These are phyloP conservation scores for Pleoardoris graminearum DNA, from an alignment of 2,329 filamentous ascomycete species.

Conservation along the genomic window DNA sequence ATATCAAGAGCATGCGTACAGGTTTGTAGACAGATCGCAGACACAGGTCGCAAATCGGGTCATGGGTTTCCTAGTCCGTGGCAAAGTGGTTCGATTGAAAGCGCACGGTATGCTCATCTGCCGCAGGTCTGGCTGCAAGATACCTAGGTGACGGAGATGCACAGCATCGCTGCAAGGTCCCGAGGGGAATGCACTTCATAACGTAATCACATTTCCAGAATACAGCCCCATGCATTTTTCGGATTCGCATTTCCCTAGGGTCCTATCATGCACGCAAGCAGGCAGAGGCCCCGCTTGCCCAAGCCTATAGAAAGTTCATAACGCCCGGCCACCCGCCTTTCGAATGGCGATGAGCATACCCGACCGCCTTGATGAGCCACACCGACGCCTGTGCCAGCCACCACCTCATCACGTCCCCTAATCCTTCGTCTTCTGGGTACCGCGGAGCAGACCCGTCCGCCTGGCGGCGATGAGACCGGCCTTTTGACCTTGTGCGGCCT, in stretches of 20 bases:
- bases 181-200: too few species aligned
- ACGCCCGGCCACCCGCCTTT: constrained; percentile 45
- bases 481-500: constrained; percentile 98
- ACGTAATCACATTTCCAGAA: constrained; percentile 26
- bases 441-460: constrained; percentile 99
- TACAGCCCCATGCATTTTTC: constrained; percentile 42
- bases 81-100: too few species aligned
- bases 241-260: constrained; percentile 44
- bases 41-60: too few species aligned
- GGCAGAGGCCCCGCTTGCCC: constrained; percentile 36
- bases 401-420: constrained; percentile 38
- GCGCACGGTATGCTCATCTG: too few species aligned
- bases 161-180: too few species aligned
- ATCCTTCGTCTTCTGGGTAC: constrained; percentile 99
- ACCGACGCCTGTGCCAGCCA: constrained; percentile 29
- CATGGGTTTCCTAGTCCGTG: too few species aligned
- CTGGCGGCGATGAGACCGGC: constrained; percentile 99
- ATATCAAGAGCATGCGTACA: too few species aligned
- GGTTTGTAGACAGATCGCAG: too few species aligned
- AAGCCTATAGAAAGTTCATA: constrained; percentile 23
- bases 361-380: constrained; percentile 39
- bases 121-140: too few species aligned
- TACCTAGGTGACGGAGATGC: too few species aligned
- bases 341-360: constrained; percentile 44
- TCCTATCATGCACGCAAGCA: constrained; percentile 42